Evolutionary conservation across 805 yeast species (phyloP).

Genomic region (Yamadazyma akitaensis): DNA sequence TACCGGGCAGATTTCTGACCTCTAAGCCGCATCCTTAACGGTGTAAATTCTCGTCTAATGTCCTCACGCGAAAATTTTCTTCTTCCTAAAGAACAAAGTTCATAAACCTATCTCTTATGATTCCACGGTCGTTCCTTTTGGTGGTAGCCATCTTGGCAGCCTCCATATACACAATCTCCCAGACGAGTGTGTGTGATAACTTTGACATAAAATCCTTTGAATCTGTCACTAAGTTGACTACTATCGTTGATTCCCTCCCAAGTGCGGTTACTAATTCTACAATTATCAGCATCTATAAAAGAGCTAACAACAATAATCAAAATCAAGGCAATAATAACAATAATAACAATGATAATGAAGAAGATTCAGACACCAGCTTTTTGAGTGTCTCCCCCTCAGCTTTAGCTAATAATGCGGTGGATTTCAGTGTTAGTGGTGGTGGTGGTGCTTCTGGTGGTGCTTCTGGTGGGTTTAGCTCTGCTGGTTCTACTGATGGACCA

Average conservation of each 20-base stretch:
- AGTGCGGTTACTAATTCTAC: neutral
- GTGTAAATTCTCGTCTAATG: neutral
- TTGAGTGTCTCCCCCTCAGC: neutral
- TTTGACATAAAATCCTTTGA: neutral
- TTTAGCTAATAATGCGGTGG: neutral
- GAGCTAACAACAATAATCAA: constrained; percentile 1
- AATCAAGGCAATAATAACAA: neutral
- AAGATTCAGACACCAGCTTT: neutral
- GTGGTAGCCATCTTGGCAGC: neutral
- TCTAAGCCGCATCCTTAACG: neutral
- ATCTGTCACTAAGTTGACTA: neutral
- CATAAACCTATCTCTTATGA: neutral
- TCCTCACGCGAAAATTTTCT: constrained; percentile 3
- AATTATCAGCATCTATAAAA: neutral
- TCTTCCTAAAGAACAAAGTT: neutral
- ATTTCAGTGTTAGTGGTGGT: too few relatives aligned
- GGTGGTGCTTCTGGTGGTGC: neutral
- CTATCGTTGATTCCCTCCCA: neutral
- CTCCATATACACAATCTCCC: neutral
- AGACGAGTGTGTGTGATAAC: neutral
- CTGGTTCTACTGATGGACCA: neutral
- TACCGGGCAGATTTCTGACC: too few relatives aligned
- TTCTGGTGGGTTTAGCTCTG: neutral
- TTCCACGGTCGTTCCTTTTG: constrained; percentile 4
- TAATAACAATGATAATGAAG: neutral